Evolutionary conservation across 2,329 filamentous ascomycete species (phyloP).

Genomic region (Helotiales sp.): DNA sequence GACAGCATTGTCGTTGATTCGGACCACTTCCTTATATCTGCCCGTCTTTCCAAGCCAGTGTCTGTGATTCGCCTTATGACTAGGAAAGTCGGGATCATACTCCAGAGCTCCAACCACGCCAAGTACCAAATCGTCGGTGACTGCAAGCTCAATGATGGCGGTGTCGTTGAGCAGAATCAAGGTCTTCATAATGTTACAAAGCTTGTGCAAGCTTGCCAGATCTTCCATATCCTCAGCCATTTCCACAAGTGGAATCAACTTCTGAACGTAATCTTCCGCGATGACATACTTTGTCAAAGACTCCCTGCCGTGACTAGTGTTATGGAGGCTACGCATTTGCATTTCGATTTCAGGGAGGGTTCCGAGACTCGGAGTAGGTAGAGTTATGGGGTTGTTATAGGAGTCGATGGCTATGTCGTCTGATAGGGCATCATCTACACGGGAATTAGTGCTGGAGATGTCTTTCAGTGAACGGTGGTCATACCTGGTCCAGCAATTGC

Average conservation of each 20-base stretch:
- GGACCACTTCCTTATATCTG: conserved; percentile 94
- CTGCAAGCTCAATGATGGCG: conserved; percentile 88
- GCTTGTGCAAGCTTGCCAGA: conserved; percentile 77
- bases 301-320: conserved; percentile 75
- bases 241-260: conserved; percentile 81
- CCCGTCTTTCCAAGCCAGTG: conserved; percentile 88
- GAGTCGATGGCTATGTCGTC: conserved; percentile 80
- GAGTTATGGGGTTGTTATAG: conserved; percentile 64
- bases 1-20: conserved; percentile 79
- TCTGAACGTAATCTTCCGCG: conserved; percentile 80
- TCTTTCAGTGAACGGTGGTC: conserved; percentile 15
- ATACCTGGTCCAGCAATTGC: conserved; percentile 63
- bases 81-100: conserved; percentile 97
- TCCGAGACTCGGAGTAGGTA: conserved; percentile 78
- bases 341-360: conserved; percentile 83
- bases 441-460: background rate
- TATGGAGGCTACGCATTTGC: conserved; percentile 76
- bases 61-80: conserved; percentile 95
- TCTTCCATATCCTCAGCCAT: conserved; percentile 92
- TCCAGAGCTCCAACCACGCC: conserved; percentile 95
- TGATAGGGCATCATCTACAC: conserved; percentile 79
- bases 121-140: conserved; percentile 84
- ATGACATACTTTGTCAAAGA: conserved; percentile 86
- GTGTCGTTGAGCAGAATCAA: conserved; percentile 94
- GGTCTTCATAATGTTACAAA: conserved; percentile 98